Evolutionary conservation across 2,329 filamentous ascomycete genomes (phyloP), one percentile per base, ranked within the genome.

Genomic region (Aspergillus sp.): DNA sequence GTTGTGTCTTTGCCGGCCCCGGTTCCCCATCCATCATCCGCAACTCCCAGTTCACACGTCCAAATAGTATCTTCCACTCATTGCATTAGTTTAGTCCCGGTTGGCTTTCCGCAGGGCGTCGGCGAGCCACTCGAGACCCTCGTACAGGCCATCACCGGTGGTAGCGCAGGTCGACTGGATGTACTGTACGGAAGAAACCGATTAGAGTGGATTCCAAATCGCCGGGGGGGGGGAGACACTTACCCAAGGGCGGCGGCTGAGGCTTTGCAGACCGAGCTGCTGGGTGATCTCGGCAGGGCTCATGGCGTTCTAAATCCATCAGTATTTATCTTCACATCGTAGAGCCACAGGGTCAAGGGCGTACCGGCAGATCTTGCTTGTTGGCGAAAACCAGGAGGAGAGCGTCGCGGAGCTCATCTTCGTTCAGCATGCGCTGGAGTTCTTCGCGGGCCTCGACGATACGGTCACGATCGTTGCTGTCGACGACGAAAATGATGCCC

Each of bases 81-180:
- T 69, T 55, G 61, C 59, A 68, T 64, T 64, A 65, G 60, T 66
- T 70, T 76, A 79, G 62, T 76, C 73, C 69, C 75, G 76, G 63
- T 76, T 76, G 56, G 75, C 72, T 84, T 92, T 92, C 77, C 87
- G 85, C 76, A 94, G 86, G 71, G 88, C 88, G 75, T 84, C 87
- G 75, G 88, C 88, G 71, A 92, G 86, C 88, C 89, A 93, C 81
- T 93, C 92, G 71, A 97, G 90, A 87, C 93, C 93, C 81, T 97
- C 93, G 79, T 97, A 97, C 71, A 97, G 89, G 91, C 93, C 93
- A 78, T 97, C 94, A 85, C 93, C 93, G 64, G 92, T 96, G 66
- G 94, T 97, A 76, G 93, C 93, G 82, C 93, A 97, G 75, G 94
- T 97, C 63, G 93, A 96, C 91, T 97, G 93, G 80, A 97, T 97